Conservation (phyloP, 129 eudicot species). For the Pseudognaphalium luteoalbum region DNA sequence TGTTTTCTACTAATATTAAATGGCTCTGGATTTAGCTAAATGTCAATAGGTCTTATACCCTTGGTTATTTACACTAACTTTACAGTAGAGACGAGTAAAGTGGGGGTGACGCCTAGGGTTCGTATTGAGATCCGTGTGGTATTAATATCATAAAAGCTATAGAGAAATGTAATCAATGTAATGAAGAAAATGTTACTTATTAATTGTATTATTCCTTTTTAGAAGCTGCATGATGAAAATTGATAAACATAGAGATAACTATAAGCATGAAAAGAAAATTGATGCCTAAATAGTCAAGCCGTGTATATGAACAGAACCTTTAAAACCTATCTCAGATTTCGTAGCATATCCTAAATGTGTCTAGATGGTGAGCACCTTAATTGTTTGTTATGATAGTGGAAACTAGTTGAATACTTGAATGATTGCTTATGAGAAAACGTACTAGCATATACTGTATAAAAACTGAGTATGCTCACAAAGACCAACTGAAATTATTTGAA, state of each 20-base stretch:
- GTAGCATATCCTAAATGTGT: not conserved
- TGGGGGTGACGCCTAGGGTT: not conserved
- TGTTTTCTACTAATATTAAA: not conserved
- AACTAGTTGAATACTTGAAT: not conserved
- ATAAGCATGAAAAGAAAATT: not conserved
- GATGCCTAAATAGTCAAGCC: not conserved
- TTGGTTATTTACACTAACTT: not conserved
- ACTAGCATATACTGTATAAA: not conserved
- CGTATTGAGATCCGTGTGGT: too few relatives aligned
- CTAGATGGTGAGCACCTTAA: not conserved
- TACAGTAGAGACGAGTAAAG: not conserved
- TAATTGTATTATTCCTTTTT: not conserved
- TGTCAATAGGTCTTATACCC: not conserved
- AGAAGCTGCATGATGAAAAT: not conserved
- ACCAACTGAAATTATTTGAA: not conserved
- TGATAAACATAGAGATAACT: not conserved
- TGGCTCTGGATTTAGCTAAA: not conserved
- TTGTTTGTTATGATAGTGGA: not conserved
- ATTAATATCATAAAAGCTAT: not conserved
- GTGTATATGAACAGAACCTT: not conserved
- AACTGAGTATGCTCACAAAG: not conserved
- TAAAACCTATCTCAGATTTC: not conserved
- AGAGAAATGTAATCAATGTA: not conserved
- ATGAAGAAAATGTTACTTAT: not conserved
- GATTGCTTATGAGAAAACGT: not conserved